Percentiles rank a stretch among this genome's conserved stretches.
phyloP scores from a whole-genome alignment of 140 eudicot species.

The Ambrosia hybrid region DNA sequence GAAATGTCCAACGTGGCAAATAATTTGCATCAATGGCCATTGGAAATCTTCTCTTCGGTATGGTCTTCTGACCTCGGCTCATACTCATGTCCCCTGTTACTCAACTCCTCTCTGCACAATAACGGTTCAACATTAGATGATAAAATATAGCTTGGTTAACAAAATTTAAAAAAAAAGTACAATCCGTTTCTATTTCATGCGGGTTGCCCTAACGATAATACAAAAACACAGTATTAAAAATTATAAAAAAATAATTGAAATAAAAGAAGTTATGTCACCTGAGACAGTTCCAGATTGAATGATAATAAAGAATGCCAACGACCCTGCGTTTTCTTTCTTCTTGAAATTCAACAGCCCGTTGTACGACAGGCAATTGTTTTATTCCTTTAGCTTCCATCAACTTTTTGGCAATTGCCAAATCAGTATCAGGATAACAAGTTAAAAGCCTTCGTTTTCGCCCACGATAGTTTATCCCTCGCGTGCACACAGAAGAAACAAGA shows the following conservation, averaged over 20 bases:
- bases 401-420: slow-evolving; percentile 82
- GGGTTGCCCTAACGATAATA: not conserved
- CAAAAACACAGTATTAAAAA: not conserved
- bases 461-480: slow-evolving; percentile 82
- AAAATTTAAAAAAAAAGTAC: not conserved
- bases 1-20: not conserved
- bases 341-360: slow-evolving; percentile 56
- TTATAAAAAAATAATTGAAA: no score
- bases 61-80: slow-evolving; percentile 49
- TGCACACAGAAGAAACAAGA: slow-evolving; percentile 71
- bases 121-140: not conserved
- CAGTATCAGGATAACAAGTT: slow-evolving; percentile 96
- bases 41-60: slow-evolving; percentile 34
- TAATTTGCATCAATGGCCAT: slow-evolving; percentile 29
- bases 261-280: slow-evolving; percentile 43
- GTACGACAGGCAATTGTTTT: slow-evolving; percentile 87
- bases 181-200: not conserved
- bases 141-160: not conserved
- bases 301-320: slow-evolving; percentile 68
- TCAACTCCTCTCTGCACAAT: slow-evolving; percentile 56
- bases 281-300: slow-evolving; percentile 68
- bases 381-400: slow-evolving; percentile 95
- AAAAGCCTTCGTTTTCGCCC: slow-evolving; percentile 85
- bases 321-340: slow-evolving; percentile 64
- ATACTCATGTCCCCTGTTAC: slow-evolving; percentile 38